Base-by-base conservation (phyloP, 805 yeast genomes). In the Candida mattraensis region DNA sequence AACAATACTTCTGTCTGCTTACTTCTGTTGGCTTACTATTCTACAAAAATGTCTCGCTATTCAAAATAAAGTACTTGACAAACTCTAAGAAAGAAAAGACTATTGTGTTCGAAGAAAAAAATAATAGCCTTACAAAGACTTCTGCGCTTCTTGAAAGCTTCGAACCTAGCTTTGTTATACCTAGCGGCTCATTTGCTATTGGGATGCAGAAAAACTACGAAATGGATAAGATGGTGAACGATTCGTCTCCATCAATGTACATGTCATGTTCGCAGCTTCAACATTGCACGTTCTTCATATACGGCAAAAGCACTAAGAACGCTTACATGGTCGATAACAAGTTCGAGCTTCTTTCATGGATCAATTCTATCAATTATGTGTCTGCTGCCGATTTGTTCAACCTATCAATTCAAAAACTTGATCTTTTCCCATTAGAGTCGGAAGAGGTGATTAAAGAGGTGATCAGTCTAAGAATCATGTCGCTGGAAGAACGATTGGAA, bases 291-390 rank as follows among this genome's bases (percentile, higher is more conserved):
- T 72, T 61, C 42, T 62, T 61, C 37, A 52, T 72, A 7, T 69
- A 66, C 49, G 70, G 70, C 11, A 58, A 61, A 14, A 63, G 61
- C 31, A 61, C 67, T 20, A 68, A 62, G 35, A 62, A 60, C 25
- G 48, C 60, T 2, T 72, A 67, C 50, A 61, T 61, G 47, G 76
- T 78, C 10, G 58, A 53, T 5, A 60, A 61, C 15, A 53, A 55
- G n/a, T 57, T 58, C 15, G 85, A 78, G 25, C 60, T 72, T 57
- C 51, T 58, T n/a, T 71, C 72, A 15, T 83, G 89, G 89, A 68
- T 80, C 24, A 64, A 63, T 21, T 56, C 73, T 6, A 74, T 79
- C 48, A 78, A 79, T 45, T 70, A 65, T 44, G 61, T 74, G 6
- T 67, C 79, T 1, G 66, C 80, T 0, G 54, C 75, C 36, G 68